phyloP scores from a whole-genome alignment of 345 rosid species.

The Gossypium rotundifolium region DNA sequence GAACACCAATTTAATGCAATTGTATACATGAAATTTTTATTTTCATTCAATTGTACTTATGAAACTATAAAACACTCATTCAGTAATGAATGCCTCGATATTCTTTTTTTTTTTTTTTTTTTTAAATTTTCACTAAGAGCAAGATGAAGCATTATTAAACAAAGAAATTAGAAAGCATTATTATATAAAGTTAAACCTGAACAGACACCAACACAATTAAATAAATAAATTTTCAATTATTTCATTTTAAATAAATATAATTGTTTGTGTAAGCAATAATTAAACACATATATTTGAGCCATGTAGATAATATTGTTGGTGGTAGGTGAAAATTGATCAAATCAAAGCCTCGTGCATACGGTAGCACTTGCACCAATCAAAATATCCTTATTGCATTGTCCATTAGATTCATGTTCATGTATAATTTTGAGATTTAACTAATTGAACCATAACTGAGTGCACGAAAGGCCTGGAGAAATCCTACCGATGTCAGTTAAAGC shows the following conservation, averaged over 20 bases:
- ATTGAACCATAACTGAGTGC: not conserved
- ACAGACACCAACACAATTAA: not conserved
- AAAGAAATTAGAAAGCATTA: not conserved
- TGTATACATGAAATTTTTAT: no score
- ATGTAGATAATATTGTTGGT: no score
- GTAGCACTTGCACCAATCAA: no score
- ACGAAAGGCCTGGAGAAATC: not conserved
- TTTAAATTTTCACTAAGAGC: not conserved
- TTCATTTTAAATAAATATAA: not conserved
- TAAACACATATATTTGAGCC: no score
- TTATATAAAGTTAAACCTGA: not conserved
- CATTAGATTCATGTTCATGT: not conserved
- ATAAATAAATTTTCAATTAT: no score
- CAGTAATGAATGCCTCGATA: not conserved
- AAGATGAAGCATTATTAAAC: not conserved
- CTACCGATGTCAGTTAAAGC: not conserved
- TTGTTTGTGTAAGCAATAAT: no score
- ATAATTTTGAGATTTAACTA: not conserved
- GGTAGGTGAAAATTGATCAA: no score
- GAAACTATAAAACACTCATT: not conserved
- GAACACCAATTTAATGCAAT: no score
- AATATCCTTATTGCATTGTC: no score
- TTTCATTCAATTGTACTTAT: no score
- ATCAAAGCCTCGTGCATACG: no score
- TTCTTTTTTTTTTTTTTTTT: not conserved